Base-by-base conservation (phyloP, 192 early-diverging fungal species). In the Geranomyces michiganensis region DNA sequence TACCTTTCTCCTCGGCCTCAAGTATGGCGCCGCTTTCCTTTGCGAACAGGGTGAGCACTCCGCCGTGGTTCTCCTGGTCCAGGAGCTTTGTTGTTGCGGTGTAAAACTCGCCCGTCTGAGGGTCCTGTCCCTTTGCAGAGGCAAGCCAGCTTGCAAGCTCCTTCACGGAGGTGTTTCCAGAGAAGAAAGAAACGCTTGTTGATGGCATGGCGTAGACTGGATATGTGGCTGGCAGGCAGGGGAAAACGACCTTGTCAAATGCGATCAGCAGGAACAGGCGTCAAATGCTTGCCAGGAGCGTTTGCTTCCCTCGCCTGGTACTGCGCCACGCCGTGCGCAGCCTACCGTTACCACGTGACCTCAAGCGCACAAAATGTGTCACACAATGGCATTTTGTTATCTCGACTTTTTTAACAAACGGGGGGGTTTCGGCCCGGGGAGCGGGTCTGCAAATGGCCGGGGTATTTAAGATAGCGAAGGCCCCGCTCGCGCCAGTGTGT, bases 121-220 rank as follows among this genome's bases (percentile, higher is more conserved):
- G 60, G 69, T 80, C 81, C 62, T 83, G 84, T 17, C 76, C 81
- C 69, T 83, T 84, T 56, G 87, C 79, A 29, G 72, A 76, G 65
- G 81, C 82, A 74, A 94, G 83, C 59, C 90, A 88, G 53, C 81
- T 76, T 43, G 91, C 90, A 58, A 94, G 84, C 74, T 94, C 90
- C 45, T 78, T 70, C 63, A 88, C 72, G 44, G 44, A 70, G 43
- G 70, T 43, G 59, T 75, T 58, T 26, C 73, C 67, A 31, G 73
- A 70, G 51, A 69, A 75, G 67, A 75, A 75, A 1, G 73, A 67
- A 14, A 75, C 71, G 55, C 71, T 73, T 46, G 62, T 46, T 7
- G 71, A 15, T 27, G 71, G 30, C 71, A 73, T 73, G 46, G 17
- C 63, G 51, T 53, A 17, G 24, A 17, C 24, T 53, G 7, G n/a